Percentiles rank a stretch among this genome's conserved stretches.
phyloP scores from a whole-genome alignment of 306 rosid genomes.

The Psophocarpus tetragonolobus region DNA sequence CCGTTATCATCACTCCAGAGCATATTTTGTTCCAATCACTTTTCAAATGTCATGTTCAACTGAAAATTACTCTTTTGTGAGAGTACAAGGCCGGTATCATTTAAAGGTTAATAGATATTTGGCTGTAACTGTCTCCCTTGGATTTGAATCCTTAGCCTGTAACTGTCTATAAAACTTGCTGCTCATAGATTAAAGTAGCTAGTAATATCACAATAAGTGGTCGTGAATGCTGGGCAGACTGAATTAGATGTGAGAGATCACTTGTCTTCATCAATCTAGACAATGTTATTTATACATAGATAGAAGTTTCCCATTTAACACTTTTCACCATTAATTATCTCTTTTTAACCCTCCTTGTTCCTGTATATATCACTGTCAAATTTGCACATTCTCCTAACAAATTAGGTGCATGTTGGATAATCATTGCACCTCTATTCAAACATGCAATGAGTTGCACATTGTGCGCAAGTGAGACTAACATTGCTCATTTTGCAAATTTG shows the following conservation, averaged over 20 bases:
- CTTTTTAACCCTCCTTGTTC: neutral
- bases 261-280: neutral
- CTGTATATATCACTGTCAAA: neutral
- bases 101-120: slow-evolving; percentile 20
- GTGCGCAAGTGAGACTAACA: neutral
- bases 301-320: neutral
- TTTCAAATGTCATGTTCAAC: slow-evolving; percentile 33
- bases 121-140: slow-evolving; percentile 13
- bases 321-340: neutral
- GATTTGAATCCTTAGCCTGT: neutral
- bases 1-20: slow-evolving; percentile 18
- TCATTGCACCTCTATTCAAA: neutral
- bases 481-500: neutral
- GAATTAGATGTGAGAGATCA: neutral
- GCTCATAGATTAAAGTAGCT: neutral
- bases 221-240: neutral
- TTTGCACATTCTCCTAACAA: neutral
- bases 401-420: neutral
- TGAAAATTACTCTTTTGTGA: slow-evolving; percentile 39
- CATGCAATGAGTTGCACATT: neutral
- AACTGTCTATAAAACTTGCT: neutral
- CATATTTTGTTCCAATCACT: slow-evolving; percentile 30
- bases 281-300: neutral
- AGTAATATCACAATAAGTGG: slow-evolving; percentile 22
- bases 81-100: slow-evolving; percentile 21